Evolutionary conservation across 2,329 filamentous ascomycete species (phyloP), one percentile per base, ranked within the genome.

Genomic region (Salinomyces thailandicus): DNA sequence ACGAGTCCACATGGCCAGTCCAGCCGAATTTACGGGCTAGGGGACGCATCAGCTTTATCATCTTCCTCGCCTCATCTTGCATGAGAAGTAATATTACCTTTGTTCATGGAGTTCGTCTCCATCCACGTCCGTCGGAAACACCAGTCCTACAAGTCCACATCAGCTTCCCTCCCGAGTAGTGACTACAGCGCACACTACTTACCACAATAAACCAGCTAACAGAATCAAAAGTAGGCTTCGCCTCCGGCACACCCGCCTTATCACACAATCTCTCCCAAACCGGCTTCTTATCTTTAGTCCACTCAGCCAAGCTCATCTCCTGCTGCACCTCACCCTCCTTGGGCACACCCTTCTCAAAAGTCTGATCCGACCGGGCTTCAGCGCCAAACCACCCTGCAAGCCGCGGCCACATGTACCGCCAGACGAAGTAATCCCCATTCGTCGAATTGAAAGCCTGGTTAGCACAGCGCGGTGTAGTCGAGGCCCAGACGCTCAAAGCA

Each of bases 1-100:
- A 66, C 1, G 57, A 50, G 56, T 50, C 60, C n/a, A 42, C 40
- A 37, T 55, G 64, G 0, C 62, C 65, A 1, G 51, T 61, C 60
- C 61, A 71, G 0, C 67, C 66, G 16, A 58, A 48, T 41, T 59
- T 60, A 35, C 67, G n/a, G n/a, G n/a, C n/a, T n/a, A n/a, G n/a
- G n/a, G n/a, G n/a, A n/a, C n/a, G n/a, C n/a, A n/a, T n/a, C n/a
- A n/a, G n/a, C n/a, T n/a, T n/a, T n/a, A n/a, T n/a, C n/a, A n/a
- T n/a, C n/a, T n/a, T n/a, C n/a, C n/a, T n/a, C n/a, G n/a, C n/a
- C n/a, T n/a, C n/a, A n/a, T n/a, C n/a, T n/a, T n/a, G n/a, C n/a
- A n/a, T n/a, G n/a, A n/a, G n/a, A n/a, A n/a, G n/a, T n/a, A n/a
- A n/a, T n/a, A n/a, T n/a, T 54, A 4, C 66, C 66, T 49, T 69